Percentiles rank a stretch among this genome's conserved stretches.
Evolutionary conservation across 495 filamentous ascomycete species (phyloP).

Genomic region (Penicillium macrosclerotiorum): DNA sequence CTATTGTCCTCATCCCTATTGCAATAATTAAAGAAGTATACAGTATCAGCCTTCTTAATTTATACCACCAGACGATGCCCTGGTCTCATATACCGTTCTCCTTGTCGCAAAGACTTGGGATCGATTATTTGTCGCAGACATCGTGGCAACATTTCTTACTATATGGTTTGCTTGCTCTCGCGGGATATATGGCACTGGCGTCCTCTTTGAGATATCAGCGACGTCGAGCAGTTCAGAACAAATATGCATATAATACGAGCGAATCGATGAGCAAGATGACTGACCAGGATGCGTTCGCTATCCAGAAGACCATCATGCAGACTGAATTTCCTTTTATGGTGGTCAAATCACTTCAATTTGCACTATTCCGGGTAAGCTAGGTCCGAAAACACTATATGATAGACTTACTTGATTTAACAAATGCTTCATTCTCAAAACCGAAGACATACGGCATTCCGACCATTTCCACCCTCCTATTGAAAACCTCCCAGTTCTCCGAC

Average conservation of each 20-base stretch:
- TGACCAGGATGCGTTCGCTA: conserved; percentile 54
- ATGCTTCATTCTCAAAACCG: too few species aligned
- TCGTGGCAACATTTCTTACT: conserved; percentile 5
- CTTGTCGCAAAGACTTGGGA: too few species aligned
- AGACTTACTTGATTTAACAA: conserved; percentile 5
- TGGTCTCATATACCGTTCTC: too few species aligned
- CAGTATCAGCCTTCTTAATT: too few species aligned
- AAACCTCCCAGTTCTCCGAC: conserved; percentile 56
- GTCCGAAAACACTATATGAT: not conserved
- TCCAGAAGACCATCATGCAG: conserved; percentile 46
- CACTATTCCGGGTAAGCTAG: conserved; percentile 53
- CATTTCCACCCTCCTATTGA: conserved; percentile 55
- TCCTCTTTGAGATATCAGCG: conserved; percentile 46
- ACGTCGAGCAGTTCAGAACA: conserved; percentile 37
- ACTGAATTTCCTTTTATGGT: conserved; percentile 56
- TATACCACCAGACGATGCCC: too few species aligned
- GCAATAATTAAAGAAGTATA: too few species aligned
- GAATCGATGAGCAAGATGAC: conserved; percentile 56
- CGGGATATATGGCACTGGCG: conserved; percentile 21
- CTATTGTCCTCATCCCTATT: too few species aligned
- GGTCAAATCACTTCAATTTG: conserved; percentile 57
- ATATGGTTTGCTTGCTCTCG: conserved; percentile 7
- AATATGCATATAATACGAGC: conserved; percentile 48
- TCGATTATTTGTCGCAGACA: not conserved
- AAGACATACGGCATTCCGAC: conserved; percentile 68